Evolutionary conservation across 805 yeast genomes (phyloP).

Genomic region (Millerozyma acaciae): DNA sequence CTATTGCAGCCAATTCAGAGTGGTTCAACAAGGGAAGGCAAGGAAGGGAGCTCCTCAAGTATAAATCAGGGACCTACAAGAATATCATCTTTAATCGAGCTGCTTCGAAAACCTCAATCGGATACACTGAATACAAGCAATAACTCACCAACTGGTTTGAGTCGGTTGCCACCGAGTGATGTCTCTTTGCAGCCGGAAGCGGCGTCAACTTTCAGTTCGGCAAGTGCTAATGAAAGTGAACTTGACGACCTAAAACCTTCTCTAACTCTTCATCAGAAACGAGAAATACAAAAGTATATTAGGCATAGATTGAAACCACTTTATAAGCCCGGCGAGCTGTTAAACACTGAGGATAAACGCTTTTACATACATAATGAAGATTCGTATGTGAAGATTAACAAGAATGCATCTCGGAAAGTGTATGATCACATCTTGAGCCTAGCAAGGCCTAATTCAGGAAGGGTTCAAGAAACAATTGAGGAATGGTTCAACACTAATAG

Average conservation of each 20-base stretch:
- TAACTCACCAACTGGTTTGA: no score
- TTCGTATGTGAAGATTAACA: constrained; percentile 58
- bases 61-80: constrained; percentile 7
- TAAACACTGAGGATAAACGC: constrained; percentile 23
- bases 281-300: constrained; percentile 53
- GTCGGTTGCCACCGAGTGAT: no score
- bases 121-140: no score
- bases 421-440: constrained; percentile 37
- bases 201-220: no score
- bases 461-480: constrained; percentile 8
- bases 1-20: neutral
- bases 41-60: neutral
- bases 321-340: constrained; percentile 30
- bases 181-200: no score
- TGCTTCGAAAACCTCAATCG: constrained; percentile 16
- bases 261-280: constrained; percentile 46
- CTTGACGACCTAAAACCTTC: no score
- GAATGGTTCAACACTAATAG: constrained; percentile 16
- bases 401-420: constrained; percentile 54
- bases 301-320: constrained; percentile 48
- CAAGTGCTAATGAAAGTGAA: no score
- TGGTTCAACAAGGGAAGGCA: neutral
- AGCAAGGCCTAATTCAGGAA: constrained; percentile 6
- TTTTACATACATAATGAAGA: constrained; percentile 27
- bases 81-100: constrained; percentile 20